Conservation (phyloP, 2,329 filamentous ascomycete genomes). For the Pseudocercospora pini-densiflorae region DNA sequence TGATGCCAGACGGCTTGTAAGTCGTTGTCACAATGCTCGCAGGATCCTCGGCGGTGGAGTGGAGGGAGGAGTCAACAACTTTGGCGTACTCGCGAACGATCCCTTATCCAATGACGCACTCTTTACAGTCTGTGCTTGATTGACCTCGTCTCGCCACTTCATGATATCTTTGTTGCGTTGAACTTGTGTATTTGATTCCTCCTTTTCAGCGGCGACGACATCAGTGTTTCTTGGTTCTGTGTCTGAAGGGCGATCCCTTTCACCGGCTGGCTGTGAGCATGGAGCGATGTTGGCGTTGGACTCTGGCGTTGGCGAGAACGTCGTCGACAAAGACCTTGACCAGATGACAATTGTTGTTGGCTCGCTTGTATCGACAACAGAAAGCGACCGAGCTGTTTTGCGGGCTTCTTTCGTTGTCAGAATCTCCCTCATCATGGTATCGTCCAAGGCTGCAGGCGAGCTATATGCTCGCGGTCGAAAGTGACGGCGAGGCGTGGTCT, state of each 20-base stretch:
- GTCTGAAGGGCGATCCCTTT: too few relatives aligned
- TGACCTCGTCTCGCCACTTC: background rate
- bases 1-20: background rate
- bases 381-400: background rate
- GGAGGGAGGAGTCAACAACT: background rate
- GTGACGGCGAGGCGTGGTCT: background rate
- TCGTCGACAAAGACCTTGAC: background rate
- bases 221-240: background rate
- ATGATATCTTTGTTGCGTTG: background rate
- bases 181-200: background rate
- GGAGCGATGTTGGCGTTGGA: background rate
- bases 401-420: too few relatives aligned
- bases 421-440: background rate
- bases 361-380: background rate
- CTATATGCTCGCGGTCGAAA: background rate
- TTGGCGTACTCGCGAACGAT: too few relatives aligned
- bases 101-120: too few relatives aligned
- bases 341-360: background rate
- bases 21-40: background rate
- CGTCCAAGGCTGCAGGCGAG: background rate
- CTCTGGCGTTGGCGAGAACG: background rate
- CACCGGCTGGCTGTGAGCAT: background rate
- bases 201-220: background rate
- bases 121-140: background rate
- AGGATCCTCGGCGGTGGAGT: background rate